A percentile compares a stretch with the other conserved stretches of the same genome.
phyloP scores from a whole-genome alignment of 2,329 filamentous ascomycete genomes.

The Colletotrichum endophyticum region DNA sequence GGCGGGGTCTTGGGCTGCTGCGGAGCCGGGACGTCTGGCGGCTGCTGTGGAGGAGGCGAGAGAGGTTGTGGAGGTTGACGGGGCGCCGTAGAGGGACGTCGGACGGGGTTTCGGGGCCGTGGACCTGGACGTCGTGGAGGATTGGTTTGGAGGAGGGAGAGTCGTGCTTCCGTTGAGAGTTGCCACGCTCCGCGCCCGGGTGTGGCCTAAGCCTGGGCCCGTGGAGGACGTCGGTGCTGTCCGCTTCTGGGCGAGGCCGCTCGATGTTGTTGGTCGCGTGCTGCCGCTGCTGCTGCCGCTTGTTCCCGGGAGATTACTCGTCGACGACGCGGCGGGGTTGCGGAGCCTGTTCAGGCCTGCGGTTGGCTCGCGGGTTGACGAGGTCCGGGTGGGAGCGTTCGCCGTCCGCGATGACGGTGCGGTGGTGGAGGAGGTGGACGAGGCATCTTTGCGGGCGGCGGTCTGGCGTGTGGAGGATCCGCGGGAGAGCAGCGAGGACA shows the following conservation, averaged over 20 bases:
- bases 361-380: constrained; percentile 16
- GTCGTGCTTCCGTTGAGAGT: constrained; percentile 40
- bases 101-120: constrained; percentile 1
- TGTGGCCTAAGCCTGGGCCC: constrained; percentile 28
- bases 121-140: constrained; percentile 29
- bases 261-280: constrained; percentile 30
- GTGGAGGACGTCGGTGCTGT: constrained; percentile 28
- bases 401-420: background rate
- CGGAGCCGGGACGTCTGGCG: constrained; percentile 37
- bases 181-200: constrained; percentile 45
- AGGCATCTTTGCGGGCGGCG: background rate
- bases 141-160: constrained; percentile 39
- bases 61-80: background rate
- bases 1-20: background rate
- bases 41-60: background rate
- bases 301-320: background rate
- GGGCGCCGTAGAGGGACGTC: constrained; percentile 12
- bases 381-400: background rate
- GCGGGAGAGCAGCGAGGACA: background rate
- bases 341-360: background rate
- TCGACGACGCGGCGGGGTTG: constrained; percentile 25
- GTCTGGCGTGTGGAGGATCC: background rate
- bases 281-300: constrained; percentile 10
- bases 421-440: background rate
- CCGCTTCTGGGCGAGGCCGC: constrained; percentile 23